Percentiles rank a stretch among this genome's conserved stretches.
phyloP scores from a whole-genome alignment of 176 grass and related monocot species.

The sorghum (Sorghum bicolor) region DNA sequence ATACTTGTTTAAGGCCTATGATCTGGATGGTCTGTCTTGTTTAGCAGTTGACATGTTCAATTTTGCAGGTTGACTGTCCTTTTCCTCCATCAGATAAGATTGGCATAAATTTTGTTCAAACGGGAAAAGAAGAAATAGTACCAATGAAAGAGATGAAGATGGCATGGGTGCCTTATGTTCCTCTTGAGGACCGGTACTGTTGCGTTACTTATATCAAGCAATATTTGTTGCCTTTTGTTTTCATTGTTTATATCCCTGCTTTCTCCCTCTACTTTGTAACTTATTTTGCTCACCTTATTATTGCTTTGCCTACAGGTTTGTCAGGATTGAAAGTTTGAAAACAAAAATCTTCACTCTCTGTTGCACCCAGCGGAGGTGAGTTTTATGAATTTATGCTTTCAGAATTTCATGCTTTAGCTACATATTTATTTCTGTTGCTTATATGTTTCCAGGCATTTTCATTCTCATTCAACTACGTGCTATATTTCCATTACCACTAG shows the following conservation, averaged over 20 bases:
- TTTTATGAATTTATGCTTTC: constrained; percentile 8
- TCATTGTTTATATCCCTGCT: not conserved
- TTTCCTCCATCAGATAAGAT: constrained; percentile 93
- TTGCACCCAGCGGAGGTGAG: constrained; percentile 89
- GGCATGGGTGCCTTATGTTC: constrained; percentile 96
- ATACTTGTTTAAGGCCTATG: not conserved
- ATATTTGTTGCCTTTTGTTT: constrained; percentile 17
- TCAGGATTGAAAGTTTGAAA: constrained; percentile 64
- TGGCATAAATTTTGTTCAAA: constrained; percentile 92
- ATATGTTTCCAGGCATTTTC: not conserved
- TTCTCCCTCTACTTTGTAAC: not conserved
- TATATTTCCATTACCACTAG: not conserved
- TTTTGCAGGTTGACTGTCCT: constrained; percentile 68
- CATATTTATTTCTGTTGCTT: not conserved
- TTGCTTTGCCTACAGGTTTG: constrained; percentile 47
- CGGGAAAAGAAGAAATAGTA: constrained; percentile 84
- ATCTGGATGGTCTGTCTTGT: not conserved
- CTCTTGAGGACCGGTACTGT: constrained; percentile 66
- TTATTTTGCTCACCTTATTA: constrained; percentile 7
- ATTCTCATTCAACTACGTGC: not conserved
- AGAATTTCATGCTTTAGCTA: constrained; percentile 7
- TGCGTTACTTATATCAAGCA: constrained; percentile 15
- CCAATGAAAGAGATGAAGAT: constrained; percentile 95
- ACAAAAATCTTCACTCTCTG: constrained; percentile 84
- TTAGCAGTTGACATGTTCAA: constrained; percentile 1